Evolutionary conservation across 1,284 basidiomycete species (phyloP).

Genomic region (Caloboletus firmus): DNA sequence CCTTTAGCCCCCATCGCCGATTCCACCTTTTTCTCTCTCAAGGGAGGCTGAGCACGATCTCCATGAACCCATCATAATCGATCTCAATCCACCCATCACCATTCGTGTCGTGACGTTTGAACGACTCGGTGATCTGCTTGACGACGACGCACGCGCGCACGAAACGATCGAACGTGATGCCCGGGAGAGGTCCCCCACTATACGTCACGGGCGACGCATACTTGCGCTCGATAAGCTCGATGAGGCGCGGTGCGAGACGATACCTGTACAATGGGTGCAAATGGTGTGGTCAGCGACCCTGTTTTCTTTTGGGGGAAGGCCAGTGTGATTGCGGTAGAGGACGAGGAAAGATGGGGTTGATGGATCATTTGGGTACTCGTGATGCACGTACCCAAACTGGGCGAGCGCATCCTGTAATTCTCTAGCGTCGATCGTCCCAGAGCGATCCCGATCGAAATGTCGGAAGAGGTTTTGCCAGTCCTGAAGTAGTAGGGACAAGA

Average conservation of each 20-base stretch:
- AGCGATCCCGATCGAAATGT: constrained; percentile 75
- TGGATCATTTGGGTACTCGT: not conserved
- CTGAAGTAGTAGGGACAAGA: constrained; percentile 12
- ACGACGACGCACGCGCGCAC: constrained; percentile 79
- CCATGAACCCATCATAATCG: constrained; percentile 76
- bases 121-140: constrained; percentile 74
- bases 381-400: constrained; percentile 59
- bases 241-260: constrained; percentile 61
- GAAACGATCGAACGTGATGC: constrained; percentile 81
- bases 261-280: constrained; percentile 40
- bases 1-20: not conserved
- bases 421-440: constrained; percentile 67
- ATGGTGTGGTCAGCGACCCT: not conserved
- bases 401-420: constrained; percentile 66
- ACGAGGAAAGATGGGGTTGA: not conserved
- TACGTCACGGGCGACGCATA: constrained; percentile 49
- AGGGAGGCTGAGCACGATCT: constrained; percentile 67
- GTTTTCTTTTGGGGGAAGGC: too few relatives aligned
- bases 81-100: constrained; percentile 76
- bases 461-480: constrained; percentile 82
- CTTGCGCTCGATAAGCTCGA: constrained; percentile 63
- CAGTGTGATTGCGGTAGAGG: not conserved
- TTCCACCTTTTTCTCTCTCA: constrained; percentile 35
- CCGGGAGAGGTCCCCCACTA: constrained; percentile 42
- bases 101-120: constrained; percentile 59